Evolutionary conservation across 208 protist genomes (phyloP), one percentile per base, ranked within the genome.

Genomic region (Trypanosoma mega): DNA sequence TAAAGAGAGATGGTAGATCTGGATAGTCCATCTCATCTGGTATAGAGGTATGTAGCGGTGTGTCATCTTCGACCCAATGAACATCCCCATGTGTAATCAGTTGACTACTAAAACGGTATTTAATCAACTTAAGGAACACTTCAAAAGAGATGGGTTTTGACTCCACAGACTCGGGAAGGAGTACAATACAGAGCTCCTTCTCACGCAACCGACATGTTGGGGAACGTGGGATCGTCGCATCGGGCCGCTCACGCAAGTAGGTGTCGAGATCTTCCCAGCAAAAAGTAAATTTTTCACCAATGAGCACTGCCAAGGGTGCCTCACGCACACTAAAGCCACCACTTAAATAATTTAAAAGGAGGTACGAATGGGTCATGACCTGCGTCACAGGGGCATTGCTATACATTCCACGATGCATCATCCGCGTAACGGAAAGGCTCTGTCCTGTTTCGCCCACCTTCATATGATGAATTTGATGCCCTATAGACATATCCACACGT

Each of bases 401-500:
- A 63, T 95, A 95, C 78, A 88, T 85, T 39, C 88, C 85, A 24
- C 80, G 69, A 57, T 95, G 88, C 66, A 91, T 65, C 74, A 82
- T 77, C 44, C 88, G 82, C 24, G 75, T 82, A 36, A 95, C 73
- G 27, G 72, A 85, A 24, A 95, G 68, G 24, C 71, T 84, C 51
- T 82, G 75, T 5, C 72, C 77, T 46, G 82, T 81, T 68, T 95
- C 88, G 52, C 62, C 66, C 16, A 95, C 68, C 53, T 92, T 90
- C 39, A 95, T 49, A 23, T 75, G 80, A 68, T 95, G 88, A 24
- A 76, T 81, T 63, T 95, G 88, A 74, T 95, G 85, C 2, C 88
- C 84, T 16, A 92, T 76, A 3, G 88, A 87, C 68, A 92, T 73
- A 49, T 92, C 82, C 18, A 95, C 44, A 24, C 77, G 73, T 24